Evolutionary conservation across 306 rosid genomes (phyloP), one percentile per base, ranked within the genome.

Genomic region (Dalbergia oliveri): DNA sequence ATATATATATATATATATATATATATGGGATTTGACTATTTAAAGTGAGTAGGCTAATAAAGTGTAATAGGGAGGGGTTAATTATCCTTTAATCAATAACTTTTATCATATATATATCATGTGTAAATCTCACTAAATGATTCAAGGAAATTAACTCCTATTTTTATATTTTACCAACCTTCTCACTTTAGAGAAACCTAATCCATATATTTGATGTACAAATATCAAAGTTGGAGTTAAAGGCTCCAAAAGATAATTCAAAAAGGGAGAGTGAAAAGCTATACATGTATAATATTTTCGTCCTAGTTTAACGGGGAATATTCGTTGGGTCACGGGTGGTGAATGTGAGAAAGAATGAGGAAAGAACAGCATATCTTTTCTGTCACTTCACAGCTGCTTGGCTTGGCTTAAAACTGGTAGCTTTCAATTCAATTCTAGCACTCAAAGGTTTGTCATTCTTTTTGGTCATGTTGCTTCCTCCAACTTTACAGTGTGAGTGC

Each of bases 351-450:
- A 33, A 62, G 1, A 62, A 62, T 3, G 18, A 9, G 47, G 47
- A 8, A 43, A 43, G 9, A 33, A 35, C 3, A 64, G 8, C 43
- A 23, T 33, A 37, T 64, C 69, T 64, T 16, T 18, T 69, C 44
- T 71, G 59, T 58, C 61, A 44, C 69, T 12, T 66, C 37, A n/a
- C 10, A 31, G 35, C 18, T 3, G 11, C 23, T 11, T 54, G 60
- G 60, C 19, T 16, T 21, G 63, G 14, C 66, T 26, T 26, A 26
- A 26, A 3, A 10, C 72, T 12, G 57, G 11, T 79, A 53, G 67
- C 77, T 82, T 15, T 45, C 33, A 23, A 67, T 68, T 78, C 47
- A 69, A 77, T 80, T 61, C 67, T 57, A 33, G 61, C 16, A 31
- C 83, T 43, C 23, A 0, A 35, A 9, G 10, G 11, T 59, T 9